Percentiles rank a stretch among this genome's conserved stretches.
Conservation (phyloP, 2,329 filamentous ascomycete species). For the Celoporthe dispersa region DNA sequence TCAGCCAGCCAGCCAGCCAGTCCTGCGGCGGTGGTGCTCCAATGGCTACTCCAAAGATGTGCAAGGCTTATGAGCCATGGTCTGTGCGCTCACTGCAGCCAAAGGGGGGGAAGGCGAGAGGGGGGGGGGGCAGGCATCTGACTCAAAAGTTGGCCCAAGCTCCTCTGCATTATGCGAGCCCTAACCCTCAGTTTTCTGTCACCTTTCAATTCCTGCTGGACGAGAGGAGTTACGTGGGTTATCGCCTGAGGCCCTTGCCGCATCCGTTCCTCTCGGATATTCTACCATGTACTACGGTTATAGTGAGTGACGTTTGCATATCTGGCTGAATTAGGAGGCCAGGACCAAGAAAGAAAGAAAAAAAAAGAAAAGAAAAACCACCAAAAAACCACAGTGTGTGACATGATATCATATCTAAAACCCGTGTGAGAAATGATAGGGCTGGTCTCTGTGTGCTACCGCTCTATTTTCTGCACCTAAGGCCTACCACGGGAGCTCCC, state of each 20-base stretch:
- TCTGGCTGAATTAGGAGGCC: background rate
- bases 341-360: background rate
- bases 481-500: background rate
- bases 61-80: slow-evolving; percentile 4
- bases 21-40: background rate
- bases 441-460: background rate
- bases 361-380: too few species aligned
- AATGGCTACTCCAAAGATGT: background rate
- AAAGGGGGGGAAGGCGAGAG: background rate
- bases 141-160: background rate
- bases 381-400: background rate
- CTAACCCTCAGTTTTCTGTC: background rate
- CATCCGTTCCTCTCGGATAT: background rate
- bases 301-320: background rate
- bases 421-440: background rate
- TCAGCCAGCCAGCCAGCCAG: slow-evolving; percentile 5
- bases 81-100: background rate
- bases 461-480: background rate
- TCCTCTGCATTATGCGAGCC: background rate
- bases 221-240: too few species aligned
- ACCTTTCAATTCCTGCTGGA: background rate
- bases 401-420: background rate
- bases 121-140: background rate
- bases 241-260: background rate
- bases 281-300: background rate